A percentile compares a stretch with the other conserved stretches of the same genome.
Evolutionary conservation across 805 yeast genomes (phyloP).

Genomic region (Barnettozyma vustinii): DNA sequence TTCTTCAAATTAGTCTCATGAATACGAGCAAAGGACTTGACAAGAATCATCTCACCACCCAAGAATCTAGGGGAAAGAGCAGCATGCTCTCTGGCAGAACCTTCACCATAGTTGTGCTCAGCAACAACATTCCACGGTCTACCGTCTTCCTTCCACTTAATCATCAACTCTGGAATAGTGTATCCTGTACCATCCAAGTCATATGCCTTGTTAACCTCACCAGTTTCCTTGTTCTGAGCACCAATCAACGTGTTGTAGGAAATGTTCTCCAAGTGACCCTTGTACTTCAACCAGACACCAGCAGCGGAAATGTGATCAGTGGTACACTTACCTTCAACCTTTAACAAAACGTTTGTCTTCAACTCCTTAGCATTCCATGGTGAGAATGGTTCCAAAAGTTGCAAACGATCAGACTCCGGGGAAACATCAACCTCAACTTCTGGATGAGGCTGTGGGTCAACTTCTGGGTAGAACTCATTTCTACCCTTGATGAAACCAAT

Average conservation of each 20-base stretch:
- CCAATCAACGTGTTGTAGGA: conserved; percentile 94
- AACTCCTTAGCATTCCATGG: conserved; percentile 87
- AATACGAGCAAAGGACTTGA: conserved; percentile 95
- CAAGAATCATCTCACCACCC: conserved; percentile 84
- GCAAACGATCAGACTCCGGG: conserved; percentile 87
- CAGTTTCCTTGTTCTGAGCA: conserved; percentile 94
- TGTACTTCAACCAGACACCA: conserved; percentile 97
- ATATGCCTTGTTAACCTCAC: conserved; percentile 86
- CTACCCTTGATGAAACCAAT: conserved; percentile 76
- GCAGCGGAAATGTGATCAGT: conserved; percentile 99
- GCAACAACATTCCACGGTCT: conserved; percentile 95
- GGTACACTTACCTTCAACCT: conserved; percentile 97
- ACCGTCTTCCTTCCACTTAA: conserved; percentile 81
- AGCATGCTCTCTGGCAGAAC: conserved; percentile 98
- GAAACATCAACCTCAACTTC: conserved; percentile 62
- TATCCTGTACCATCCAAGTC: conserved; percentile 75
- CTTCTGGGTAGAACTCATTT: conserved; percentile 65
- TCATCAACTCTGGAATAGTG: conserved; percentile 94
- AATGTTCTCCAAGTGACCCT: conserved; percentile 95
- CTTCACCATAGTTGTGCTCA: conserved; percentile 98
- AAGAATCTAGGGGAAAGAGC: conserved; percentile 92
- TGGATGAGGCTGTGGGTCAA: conserved; percentile 59
- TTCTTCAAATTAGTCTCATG: conserved; percentile 97
- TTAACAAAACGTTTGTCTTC: conserved; percentile 67
- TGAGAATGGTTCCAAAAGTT: conserved; percentile 80